Evolutionary conservation across 768 basidiomycete genomes (phyloP).

Genomic region (Tulasnella sp.): DNA sequence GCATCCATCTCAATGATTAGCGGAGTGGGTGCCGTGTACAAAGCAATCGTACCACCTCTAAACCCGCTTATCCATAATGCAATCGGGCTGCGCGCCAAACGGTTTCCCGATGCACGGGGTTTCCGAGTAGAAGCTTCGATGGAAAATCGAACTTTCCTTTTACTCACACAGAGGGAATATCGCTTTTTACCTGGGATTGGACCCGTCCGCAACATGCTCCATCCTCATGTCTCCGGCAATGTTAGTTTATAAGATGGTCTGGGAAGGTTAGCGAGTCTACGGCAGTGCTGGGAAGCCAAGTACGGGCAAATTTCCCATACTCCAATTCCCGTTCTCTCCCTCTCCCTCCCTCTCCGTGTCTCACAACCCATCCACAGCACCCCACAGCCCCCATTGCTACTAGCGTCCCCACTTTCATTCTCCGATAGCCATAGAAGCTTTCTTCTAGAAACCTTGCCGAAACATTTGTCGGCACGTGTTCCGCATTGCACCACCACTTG

Average conservation of each 20-base stretch:
- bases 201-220: not conserved
- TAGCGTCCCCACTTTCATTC: not conserved
- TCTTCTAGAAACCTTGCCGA: not conserved
- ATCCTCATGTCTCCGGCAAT: not conserved
- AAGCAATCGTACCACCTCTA: not conserved
- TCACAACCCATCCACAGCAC: not conserved
- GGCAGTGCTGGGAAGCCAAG: not conserved
- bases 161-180: constrained; percentile 2
- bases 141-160: constrained; percentile 5
- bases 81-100: not conserved
- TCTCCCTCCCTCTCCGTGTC: not conserved
- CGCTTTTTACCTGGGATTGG: not conserved
- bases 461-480: not conserved
- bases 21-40: not conserved
- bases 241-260: not conserved
- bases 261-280: not conserved
- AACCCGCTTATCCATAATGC: not conserved
- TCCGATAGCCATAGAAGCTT: not conserved
- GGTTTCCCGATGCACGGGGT: not conserved
- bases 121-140: constrained; percentile 15
- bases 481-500: constrained; percentile 1
- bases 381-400: not conserved
- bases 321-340: not conserved
- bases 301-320: not conserved
- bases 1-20: no score